A percentile compares a stretch with the other conserved stretches of the same genome.
These are phyloP conservation scores for Diaporthe vexans DNA, from an alignment of 2,329 filamentous ascomycete species.

Conservation along the genomic window DNA sequence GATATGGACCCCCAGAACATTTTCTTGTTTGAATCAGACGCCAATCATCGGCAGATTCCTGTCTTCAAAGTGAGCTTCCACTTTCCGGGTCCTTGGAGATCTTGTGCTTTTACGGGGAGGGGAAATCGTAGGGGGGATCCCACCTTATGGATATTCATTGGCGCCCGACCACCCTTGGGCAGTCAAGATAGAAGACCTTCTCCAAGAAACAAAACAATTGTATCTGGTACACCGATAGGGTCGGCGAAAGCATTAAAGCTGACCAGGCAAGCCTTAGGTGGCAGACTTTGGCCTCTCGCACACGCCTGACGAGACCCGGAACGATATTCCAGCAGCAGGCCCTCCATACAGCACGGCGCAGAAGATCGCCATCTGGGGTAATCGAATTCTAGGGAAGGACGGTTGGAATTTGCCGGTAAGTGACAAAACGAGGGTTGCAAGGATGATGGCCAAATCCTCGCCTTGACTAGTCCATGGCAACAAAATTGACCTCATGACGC, in stretches of 20 bases:
- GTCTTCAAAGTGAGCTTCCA: not conserved
- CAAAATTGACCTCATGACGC: not conserved
- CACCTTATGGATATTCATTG: not conserved
- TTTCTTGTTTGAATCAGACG: not conserved
- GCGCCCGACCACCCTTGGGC: too few species aligned
- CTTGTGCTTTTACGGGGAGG: not conserved
- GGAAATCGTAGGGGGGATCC: not conserved
- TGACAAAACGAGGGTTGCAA: not conserved
- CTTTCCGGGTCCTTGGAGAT: not conserved
- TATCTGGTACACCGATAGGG: not conserved
- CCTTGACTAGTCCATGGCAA: too few species aligned
- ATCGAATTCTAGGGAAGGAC: not conserved
- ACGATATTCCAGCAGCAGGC: not conserved
- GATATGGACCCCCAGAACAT: slow-evolving; percentile 11
- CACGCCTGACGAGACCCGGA: not conserved
- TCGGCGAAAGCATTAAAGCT: not conserved
- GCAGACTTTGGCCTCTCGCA: slow-evolving; percentile 15
- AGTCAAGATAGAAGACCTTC: not conserved
- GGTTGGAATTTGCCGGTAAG: slow-evolving; percentile 19
- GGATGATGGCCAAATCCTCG: not conserved
- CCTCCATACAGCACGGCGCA: not conserved
- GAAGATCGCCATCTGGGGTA: not conserved
- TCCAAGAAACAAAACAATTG: not conserved
- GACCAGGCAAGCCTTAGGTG: not conserved
- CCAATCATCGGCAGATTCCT: not conserved